Base-by-base conservation (phyloP, 108 stramenopile genomes). In the Skeletonema marinoi region DNA sequence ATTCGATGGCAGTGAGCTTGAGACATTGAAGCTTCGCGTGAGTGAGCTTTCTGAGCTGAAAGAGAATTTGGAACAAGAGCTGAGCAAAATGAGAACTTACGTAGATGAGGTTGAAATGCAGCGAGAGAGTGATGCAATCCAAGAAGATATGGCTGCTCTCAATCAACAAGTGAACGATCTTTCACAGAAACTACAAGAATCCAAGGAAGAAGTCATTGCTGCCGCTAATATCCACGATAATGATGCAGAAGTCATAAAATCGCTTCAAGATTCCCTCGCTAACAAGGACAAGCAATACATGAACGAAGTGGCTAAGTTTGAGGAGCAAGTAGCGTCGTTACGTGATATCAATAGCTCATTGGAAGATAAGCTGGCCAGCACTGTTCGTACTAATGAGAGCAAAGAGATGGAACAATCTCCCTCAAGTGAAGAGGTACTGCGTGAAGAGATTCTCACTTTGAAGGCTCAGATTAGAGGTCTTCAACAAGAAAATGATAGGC, bases 401-500 rank as follows among this genome's bases (percentile, higher is more conserved):
- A n/a, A 65, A 13, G 48, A 65, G 59, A 6, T 82, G 35, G 54
- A 21, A 48, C 58, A 41, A n/a, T 6, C 51, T 75, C 29, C 74
- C 8, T 17, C 59, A 51, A 67, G 35, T 12, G 66, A 79, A 42
- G 78, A 79, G 32, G 41, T 44, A 33, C 32, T 78, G 54, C 29
- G 32, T 30, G 61, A 68, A 25, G 74, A 81, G 46, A 66, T 81
- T 13, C 41, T 58, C 19, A 46, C 58, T 5, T 66, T 82, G 61
- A 46, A 75, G 60, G 65, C 71, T 68, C 65, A 82, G 31, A 63
- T 82, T 33, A 16, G 66, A 50, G 19, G 17, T 63, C 54, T 14
- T 38, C 33, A 36, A 35, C 54, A 56, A 56, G 54, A 56, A 25
- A 56, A 29, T 10, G 9, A 56, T 1, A 25, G 21, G 6, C 10